Evolutionary conservation across 2,329 filamentous ascomycete species (phyloP).

Genomic region (Ophidiomyces ophidiicola): DNA sequence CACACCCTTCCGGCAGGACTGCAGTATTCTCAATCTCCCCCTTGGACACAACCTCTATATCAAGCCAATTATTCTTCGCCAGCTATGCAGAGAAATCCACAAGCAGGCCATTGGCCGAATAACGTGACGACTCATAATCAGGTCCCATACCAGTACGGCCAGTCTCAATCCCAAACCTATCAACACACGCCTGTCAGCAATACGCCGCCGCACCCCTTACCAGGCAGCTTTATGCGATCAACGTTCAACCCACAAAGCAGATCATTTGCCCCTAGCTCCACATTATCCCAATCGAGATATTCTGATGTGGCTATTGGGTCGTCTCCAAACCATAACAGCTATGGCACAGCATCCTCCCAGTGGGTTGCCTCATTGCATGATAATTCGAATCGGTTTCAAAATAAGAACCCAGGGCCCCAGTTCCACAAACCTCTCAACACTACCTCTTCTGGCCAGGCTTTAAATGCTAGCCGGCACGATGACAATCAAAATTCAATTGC

Average conservation of each 20-base stretch:
- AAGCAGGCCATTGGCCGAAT: slow-evolving; percentile 28
- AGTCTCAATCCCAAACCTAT: slow-evolving; percentile 52
- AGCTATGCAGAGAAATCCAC: slow-evolving; percentile 20
- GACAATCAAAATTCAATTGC: slow-evolving; percentile 31
- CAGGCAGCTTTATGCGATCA: slow-evolving; percentile 71
- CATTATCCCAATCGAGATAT: slow-evolving; percentile 22
- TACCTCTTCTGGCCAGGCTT: background rate
- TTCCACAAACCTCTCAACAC: background rate
- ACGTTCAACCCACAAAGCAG: slow-evolving; percentile 91
- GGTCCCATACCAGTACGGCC: slow-evolving; percentile 61
- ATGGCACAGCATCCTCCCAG: too few species aligned
- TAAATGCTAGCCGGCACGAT: background rate
- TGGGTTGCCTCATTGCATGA: too few species aligned
- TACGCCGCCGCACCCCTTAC: slow-evolving; percentile 67
- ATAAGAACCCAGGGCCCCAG: background rate
- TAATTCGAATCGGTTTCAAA: slow-evolving; percentile 1
- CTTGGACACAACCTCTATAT: slow-evolving; percentile 28
- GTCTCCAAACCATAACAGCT: too few species aligned
- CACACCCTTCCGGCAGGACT: slow-evolving; percentile 25
- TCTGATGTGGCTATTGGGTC: slow-evolving; percentile 23
- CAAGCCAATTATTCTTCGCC: slow-evolving; percentile 16
- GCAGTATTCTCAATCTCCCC: slow-evolving; percentile 23
- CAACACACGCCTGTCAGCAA: slow-evolving; percentile 54
- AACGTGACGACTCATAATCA: slow-evolving; percentile 28
- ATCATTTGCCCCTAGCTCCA: slow-evolving; percentile 64